Evolutionary conservation across 2,329 filamentous ascomycete genomes (phyloP), one percentile per base, ranked within the genome.

Genomic region (Aspergillus fructus): DNA sequence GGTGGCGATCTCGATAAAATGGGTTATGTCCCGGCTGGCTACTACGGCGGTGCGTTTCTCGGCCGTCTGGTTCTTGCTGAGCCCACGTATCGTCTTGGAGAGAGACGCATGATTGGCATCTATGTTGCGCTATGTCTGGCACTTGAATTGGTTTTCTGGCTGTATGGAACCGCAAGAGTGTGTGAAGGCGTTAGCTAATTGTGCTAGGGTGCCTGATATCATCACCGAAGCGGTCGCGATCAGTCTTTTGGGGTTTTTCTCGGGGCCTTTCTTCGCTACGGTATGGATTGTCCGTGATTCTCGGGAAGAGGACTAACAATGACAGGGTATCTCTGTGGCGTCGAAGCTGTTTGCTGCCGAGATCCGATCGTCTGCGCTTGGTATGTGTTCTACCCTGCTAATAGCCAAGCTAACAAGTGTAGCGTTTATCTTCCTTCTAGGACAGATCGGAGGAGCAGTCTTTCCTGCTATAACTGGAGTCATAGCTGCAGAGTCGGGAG

Each of bases 11-110:
- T 88, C 0, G 75, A 81, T 0, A 74, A 81, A 17, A 82, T 86
- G 69, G 85, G 85, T 0, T 89, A 88, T 51, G 81, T 89, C 0
- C 82, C 85, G 0, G 81, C 85, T 0, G 85, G 84, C 3, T 84
- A 83, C 62, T 85, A 79, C 47, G 85, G 83, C 2, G 85, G 85
- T 0, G 75, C 76, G 0, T 75, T 87, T 3, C 75, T 87, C 0
- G 85, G 85, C 0, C 74, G 85, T 5, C 60, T 87, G 0, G 53
- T 86, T 0, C 76, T 87, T 0, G 81, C 83, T 0, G 85, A 88
- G 60, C 83, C 84, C 0, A 86, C 81, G 0, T 79, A 85, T 66
- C 76, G 83, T 0, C 80, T 81, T 17, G 86, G 86, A 0, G 83
- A 87, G 61, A 76, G 81, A 17, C 74, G 76, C 4, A 86, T 87